phyloP scores from a whole-genome alignment of 208 protist species.

The Acanthamoeba triangularis region DNA sequence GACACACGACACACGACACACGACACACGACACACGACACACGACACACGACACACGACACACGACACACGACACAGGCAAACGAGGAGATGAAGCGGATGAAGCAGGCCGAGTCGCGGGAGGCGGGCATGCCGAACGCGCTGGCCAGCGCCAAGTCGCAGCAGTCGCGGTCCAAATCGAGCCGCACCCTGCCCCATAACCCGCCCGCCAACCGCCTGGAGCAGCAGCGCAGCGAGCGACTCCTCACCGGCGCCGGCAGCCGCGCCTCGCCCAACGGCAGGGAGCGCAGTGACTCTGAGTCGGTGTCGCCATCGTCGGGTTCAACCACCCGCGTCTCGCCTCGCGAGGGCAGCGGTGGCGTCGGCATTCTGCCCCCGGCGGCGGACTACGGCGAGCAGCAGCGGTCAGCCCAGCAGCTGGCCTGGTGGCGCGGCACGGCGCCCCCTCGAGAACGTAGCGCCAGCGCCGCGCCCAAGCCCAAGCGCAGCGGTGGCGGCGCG shows the following conservation, averaged over 20 bases:
- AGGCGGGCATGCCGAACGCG: not conserved
- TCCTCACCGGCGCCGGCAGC: not conserved
- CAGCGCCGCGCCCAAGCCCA: constrained; percentile 2
- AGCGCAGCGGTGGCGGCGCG: not conserved
- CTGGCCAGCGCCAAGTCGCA: not conserved
- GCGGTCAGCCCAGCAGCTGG: constrained; percentile 1
- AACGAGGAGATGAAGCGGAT: constrained; percentile 32
- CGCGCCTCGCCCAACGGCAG: not conserved
- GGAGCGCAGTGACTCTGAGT: not conserved
- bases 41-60: not conserved
- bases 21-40: not conserved
- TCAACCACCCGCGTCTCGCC: not conserved
- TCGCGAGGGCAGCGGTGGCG: not conserved
- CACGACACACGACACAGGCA: not conserved
- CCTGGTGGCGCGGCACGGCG: constrained; percentile 1
- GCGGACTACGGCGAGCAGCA: not conserved
- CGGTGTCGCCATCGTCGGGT: not conserved
- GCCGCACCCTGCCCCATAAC: not conserved
- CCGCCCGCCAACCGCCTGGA: not conserved
- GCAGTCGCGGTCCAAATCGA: not conserved
- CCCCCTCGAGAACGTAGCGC: not conserved
- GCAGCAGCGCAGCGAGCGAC: constrained; percentile 28
- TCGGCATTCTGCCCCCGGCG: not conserved
- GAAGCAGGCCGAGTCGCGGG: constrained; percentile 16
- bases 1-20: not conserved